Conservation (phyloP, 2,329 filamentous ascomycete genomes). For the Stromatinia cepivora region DNA sequence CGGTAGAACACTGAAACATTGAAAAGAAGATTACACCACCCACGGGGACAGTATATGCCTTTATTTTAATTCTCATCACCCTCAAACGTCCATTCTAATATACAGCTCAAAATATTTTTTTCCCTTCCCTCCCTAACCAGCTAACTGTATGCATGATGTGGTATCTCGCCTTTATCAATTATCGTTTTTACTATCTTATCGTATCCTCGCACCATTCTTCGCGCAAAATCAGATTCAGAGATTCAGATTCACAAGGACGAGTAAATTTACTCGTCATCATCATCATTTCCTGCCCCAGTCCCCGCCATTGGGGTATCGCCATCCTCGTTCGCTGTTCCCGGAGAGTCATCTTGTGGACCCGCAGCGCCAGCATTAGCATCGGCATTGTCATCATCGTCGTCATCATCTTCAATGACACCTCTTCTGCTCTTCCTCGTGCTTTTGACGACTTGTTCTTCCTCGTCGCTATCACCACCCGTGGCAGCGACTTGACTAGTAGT, state of each 20-base stretch:
- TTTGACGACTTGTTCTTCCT: conserved; percentile 34
- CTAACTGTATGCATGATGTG: background rate
- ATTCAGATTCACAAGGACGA: background rate
- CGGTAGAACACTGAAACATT: no score
- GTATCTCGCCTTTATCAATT: conserved; percentile 6
- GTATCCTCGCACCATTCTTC: background rate
- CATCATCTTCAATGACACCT: conserved; percentile 40
- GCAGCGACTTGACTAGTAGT: background rate
- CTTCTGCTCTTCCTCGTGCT: conserved; percentile 34
- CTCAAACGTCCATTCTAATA: background rate
- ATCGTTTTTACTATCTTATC: conserved; percentile 1
- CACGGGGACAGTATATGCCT: no score
- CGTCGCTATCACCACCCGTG: conserved; percentile 28
- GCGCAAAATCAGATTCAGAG: background rate
- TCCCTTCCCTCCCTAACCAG: background rate
- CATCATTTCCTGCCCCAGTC: conserved; percentile 31
- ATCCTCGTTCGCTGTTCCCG: conserved; percentile 35
- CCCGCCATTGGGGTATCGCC: conserved; percentile 39
- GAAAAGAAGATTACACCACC: background rate
- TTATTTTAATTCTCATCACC: background rate
- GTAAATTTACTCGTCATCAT: conserved; percentile 14
- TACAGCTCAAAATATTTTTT: background rate
- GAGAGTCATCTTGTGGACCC: conserved; percentile 30
- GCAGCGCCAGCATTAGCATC: conserved; percentile 19
- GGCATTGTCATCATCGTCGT: conserved; percentile 40